Evolutionary conservation across 352 stramenopile genomes (phyloP).

Genomic region (Phytophthora sp.): DNA sequence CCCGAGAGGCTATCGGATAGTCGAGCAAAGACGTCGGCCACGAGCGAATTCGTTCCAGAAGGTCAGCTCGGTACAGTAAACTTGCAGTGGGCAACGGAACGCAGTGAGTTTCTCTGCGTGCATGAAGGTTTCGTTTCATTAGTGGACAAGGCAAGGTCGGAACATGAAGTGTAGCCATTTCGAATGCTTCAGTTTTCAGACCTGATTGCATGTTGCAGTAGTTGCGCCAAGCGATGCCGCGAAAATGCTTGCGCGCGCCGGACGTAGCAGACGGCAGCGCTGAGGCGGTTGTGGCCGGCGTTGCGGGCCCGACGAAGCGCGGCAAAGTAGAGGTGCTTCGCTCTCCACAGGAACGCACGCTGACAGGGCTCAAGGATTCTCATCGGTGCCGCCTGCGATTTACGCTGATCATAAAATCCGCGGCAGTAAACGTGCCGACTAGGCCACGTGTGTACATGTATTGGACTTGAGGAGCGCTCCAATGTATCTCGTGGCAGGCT

Average conservation of each 20-base stretch:
- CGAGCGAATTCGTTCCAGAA: neutral
- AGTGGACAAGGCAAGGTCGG: slow-evolving; percentile 3
- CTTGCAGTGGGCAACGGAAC: neutral
- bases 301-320: no score
- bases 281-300: no score
- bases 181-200: slow-evolving; percentile 5
- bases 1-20: neutral
- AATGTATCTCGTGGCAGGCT: neutral
- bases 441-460: neutral
- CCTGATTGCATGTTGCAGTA: neutral
- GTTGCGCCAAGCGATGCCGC: neutral
- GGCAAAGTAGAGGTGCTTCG: neutral
- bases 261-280: neutral
- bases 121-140: neutral
- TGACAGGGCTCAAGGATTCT: no score
- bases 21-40: no score
- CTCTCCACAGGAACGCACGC: neutral
- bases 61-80: neutral
- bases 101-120: neutral
- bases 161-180: slow-evolving; percentile 20
- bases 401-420: neutral
- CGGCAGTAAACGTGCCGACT: neutral
- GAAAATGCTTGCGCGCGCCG: neutral
- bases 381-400: neutral
- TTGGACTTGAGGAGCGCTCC: no score